Evolutionary conservation across 176 grass and related monocot species (phyloP), one percentile per base, ranked within the genome.

Genomic region (Otatea glauca): DNA sequence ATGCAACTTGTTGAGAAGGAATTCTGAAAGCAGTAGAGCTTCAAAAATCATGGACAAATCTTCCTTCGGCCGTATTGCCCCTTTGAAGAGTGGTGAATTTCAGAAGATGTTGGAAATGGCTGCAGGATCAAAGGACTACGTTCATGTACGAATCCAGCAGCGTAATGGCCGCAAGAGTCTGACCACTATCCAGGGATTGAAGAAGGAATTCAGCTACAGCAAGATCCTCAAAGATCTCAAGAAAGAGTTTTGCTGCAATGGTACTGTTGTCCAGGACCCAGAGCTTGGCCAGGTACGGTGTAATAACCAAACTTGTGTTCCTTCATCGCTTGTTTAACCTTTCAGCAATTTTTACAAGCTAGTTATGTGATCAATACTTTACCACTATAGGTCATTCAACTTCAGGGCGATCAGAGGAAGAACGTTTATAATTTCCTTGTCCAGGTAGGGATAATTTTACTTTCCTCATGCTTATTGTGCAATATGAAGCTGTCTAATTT

Each of bases 191-290:
- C n/a, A n/a, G n/a, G n/a, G n/a, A n/a, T n/a, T n/a, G n/a, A n/a
- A n/a, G n/a, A n/a, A n/a, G n/a, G n/a, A n/a, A n/a, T n/a, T n/a
- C n/a, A n/a, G n/a, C n/a, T n/a, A n/a, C n/a, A n/a, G n/a, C n/a
- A n/a, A n/a, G n/a, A n/a, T n/a, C n/a, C n/a, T n/a, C n/a, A n/a
- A n/a, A n/a, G n/a, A n/a, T n/a, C n/a, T n/a, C n/a, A n/a, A n/a
- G n/a, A n/a, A n/a, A n/a, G n/a, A n/a, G 74, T 99, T 99, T 41
- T 99, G 96, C 85, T 99, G 96, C 92, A 99, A 99, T 92, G 96
- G 96, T 86, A 99, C 91, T 51, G 96, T 99, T 51, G 96, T 99
- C 62, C 91, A 99, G 88, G 96, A 99, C 89, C 83, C 96, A 85
- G 91, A 99, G 68, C 88, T 99, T 92, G 93, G 93, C 37, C 97